Evolutionary conservation across 2,329 filamentous ascomycete genomes (phyloP), one percentile per base, ranked within the genome.

Genomic region (Neocatenulostroma microsporum): DNA sequence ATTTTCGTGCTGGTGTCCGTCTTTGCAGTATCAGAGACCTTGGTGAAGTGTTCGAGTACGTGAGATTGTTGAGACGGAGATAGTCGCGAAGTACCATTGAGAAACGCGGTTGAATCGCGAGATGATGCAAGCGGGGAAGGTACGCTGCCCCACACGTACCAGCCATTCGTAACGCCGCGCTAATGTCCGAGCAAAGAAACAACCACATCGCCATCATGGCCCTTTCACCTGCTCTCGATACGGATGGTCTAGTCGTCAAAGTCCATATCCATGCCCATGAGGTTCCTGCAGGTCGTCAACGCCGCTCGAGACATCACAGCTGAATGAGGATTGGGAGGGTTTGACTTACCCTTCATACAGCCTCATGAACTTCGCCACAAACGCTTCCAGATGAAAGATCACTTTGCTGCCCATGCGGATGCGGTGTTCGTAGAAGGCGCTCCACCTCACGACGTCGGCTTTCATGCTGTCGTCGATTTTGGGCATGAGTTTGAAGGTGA

Each of bases 301-400:
- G 9, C 19, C 5, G 8, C 27, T 17, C 54, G 44, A 60, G 23
- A 59, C 49, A 31, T 55, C 47, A 37, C 57, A 74, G 47, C 69
- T 66, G 14, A 70, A 26, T 11, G 25, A 5, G 3, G 21, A 18
- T 32, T 27, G 5, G 11, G 13, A n/a, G 9, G 21, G 3, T 15
- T 24, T 15, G 23, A 58, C 67, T 46, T 78, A 93, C 78, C 87
- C 89, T 68, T 98, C 91, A 46, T 89, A 76, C 49, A 96, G 78
- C 51, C 89, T 78, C 89, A 98, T 96, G 60, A 96, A 94, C 67
- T 95, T 96, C 40, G 89, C 89, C 40, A 98, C 91, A 63, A 98
- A 98, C 3, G 91, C 91, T 64, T 98, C 93, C 3, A 98, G 69
- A 57, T 98, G 93, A 63, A 98, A 98, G 45, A 98, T 96, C 40